These are phyloP conservation scores for Cryptococcus sp. DNA, from an alignment of 1,284 basidiomycete species.

Conservation along the genomic window DNA sequence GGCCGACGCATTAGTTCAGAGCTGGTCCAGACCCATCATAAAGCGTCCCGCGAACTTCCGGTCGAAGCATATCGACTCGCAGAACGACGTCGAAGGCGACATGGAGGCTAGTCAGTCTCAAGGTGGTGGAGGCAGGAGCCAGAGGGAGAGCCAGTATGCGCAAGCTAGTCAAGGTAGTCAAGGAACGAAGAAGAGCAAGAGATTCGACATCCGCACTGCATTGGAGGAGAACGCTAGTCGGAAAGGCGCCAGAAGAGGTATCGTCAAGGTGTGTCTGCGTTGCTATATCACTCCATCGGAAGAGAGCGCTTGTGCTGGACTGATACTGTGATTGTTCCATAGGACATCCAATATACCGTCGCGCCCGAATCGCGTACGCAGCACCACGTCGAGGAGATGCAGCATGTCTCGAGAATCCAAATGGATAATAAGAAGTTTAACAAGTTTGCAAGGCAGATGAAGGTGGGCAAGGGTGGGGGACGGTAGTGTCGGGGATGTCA, in stretches of 20 bases:
- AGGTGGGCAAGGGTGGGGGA: conserved; percentile 11
- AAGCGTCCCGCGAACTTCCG: conserved; percentile 84
- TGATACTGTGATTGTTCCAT: neutral
- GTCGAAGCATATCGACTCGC: conserved; percentile 29
- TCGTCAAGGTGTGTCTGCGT: conserved; percentile 30
- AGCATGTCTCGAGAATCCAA: conserved; percentile 45
- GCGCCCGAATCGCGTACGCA: conserved; percentile 40
- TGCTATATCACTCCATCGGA: neutral
- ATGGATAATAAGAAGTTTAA: conserved; percentile 51
- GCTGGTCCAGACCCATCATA: conserved; percentile 93
- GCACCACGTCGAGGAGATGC: conserved; percentile 39
- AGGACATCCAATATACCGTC: conserved; percentile 49
- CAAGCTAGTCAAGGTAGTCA: conserved; percentile 7
- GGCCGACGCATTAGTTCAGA: conserved; percentile 81
- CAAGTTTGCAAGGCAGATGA: conserved; percentile 48
- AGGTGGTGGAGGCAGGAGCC: conserved; percentile 8
- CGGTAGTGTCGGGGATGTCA: neutral
- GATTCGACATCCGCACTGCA: conserved; percentile 43
- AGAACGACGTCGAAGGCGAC: conserved; percentile 22
- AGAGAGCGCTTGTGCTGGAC: neutral
- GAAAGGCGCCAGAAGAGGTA: conserved; percentile 43
- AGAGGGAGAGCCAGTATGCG: conserved; percentile 8
- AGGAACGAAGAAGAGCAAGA: conserved; percentile 23
- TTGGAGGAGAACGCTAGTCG: conserved; percentile 40
- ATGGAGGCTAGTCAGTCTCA: conserved; percentile 18